A percentile compares a stretch with the other conserved stretches of the same genome.
Evolutionary conservation across 2,329 filamentous ascomycete genomes (phyloP).

Genomic region (Trichophaea hybrida): DNA sequence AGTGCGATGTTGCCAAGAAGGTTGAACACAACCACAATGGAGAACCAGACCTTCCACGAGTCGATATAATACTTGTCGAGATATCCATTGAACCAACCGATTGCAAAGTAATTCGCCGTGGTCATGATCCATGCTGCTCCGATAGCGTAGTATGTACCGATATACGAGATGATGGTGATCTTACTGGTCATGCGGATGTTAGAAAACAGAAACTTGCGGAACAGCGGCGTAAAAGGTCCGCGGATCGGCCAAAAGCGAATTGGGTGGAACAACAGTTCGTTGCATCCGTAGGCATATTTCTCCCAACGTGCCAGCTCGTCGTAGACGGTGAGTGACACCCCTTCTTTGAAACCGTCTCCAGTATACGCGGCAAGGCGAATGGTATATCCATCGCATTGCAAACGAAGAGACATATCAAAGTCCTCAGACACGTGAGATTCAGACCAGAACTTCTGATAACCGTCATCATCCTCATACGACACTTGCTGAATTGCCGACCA

Average conservation of each 20-base stretch:
- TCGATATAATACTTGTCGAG: conserved; percentile 70
- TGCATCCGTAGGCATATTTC: conserved; percentile 75
- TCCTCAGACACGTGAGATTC: conserved; percentile 68
- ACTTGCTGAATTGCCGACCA: conserved; percentile 65
- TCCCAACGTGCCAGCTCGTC: conserved; percentile 76
- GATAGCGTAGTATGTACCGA: conserved; percentile 68
- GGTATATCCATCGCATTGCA: conserved; percentile 58
- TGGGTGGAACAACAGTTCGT: conserved; percentile 68
- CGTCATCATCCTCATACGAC: conserved; percentile 53
- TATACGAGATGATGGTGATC: conserved; percentile 61
- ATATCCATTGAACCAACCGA: conserved; percentile 62
- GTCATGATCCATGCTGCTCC: conserved; percentile 63
- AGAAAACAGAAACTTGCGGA: conserved; percentile 57
- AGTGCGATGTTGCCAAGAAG: conserved; percentile 58
- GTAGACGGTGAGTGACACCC: conserved; percentile 70
- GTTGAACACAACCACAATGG: conserved; percentile 65
- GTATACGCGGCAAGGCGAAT: conserved; percentile 60
- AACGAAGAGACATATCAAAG: conserved; percentile 66
- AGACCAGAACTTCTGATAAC: conserved; percentile 68
- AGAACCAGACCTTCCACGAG: conserved; percentile 67
- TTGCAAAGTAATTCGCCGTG: conserved; percentile 57
- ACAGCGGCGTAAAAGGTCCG: conserved; percentile 66
- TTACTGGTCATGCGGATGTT: conserved; percentile 63
- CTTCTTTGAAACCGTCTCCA: conserved; percentile 66
- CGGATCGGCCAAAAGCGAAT: conserved; percentile 56